A percentile compares a stretch with the other conserved stretches of the same genome.
Conservation (phyloP, 345 rosid species). For the Punica granatum region DNA sequence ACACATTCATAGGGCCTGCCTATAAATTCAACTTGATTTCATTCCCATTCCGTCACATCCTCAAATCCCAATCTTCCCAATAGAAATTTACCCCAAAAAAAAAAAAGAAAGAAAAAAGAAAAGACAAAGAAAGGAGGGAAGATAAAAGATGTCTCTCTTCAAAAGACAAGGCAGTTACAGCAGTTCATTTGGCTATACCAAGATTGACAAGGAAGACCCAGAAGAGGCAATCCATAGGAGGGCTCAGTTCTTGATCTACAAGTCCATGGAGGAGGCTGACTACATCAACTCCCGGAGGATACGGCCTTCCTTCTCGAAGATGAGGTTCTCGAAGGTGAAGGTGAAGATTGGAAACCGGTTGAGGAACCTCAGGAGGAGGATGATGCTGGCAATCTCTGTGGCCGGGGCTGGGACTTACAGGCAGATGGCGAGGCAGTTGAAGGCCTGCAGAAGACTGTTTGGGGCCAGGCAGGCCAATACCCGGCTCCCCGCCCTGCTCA, state of each 20-base stretch:
- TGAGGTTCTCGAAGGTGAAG: slow-evolving; percentile 45
- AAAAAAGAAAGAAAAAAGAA: background rate
- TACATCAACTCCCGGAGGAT: slow-evolving; percentile 18
- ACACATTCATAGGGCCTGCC: background rate
- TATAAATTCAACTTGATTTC: background rate
- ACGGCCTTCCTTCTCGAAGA: slow-evolving; percentile 27
- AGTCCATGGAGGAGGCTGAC: slow-evolving; percentile 37
- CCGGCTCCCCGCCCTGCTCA: slow-evolving; percentile 23
- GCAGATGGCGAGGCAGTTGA: slow-evolving; percentile 22
- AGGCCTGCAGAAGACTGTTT: slow-evolving; percentile 32
- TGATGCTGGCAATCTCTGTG: slow-evolving; percentile 17
- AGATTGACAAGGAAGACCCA: slow-evolving; percentile 61
- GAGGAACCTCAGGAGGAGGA: slow-evolving; percentile 48
- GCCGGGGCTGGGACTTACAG: slow-evolving; percentile 20
- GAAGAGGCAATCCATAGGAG: slow-evolving; percentile 45
- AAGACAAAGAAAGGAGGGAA: too few relatives aligned
- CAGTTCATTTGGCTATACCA: slow-evolving; percentile 34
- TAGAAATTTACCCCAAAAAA: background rate
- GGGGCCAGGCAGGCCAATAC: slow-evolving; percentile 21
- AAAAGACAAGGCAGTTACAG: slow-evolving; percentile 11
- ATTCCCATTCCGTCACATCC: background rate
- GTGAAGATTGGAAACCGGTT: slow-evolving; percentile 57
- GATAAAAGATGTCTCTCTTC: slow-evolving; percentile 28
- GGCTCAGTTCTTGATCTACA: slow-evolving; percentile 88
- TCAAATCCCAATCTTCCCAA: background rate